Base-by-base conservation (phyloP, 208 protist species). In the Trypanosoma theileri region DNA sequence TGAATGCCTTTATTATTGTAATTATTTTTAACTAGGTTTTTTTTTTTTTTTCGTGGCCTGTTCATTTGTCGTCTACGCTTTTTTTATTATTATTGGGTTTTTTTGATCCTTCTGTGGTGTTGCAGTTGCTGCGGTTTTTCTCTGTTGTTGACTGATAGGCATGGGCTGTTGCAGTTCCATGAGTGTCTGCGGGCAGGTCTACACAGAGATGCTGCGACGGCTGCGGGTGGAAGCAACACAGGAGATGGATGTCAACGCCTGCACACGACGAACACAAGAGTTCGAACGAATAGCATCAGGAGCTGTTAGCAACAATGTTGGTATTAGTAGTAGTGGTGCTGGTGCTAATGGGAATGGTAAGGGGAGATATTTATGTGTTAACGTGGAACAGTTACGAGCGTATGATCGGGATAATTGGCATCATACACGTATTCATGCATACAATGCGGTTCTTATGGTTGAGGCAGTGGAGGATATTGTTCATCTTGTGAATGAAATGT, bases 161-260 rank as follows among this genome's bases (percentile, higher is more conserved):
- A 74, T 74, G 69, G 69, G 69, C 1, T 74, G 60, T 17, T 76
- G 51, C 19, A 26, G n/a, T 14, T 76, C 71, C 17, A 63, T 48
- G 31, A 21, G 57, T 24, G 24, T 59, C 11, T 76, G 19, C 21
- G n/a, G 54, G 16, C 31, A 56, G 2, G 53, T 76, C 11, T 76
- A 76, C 56, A 28, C 50, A 26, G 62, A 76, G 24, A 76, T 76
- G 71, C 53, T 69, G 14, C 51, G 41, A 26, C 50, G 61, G 14
- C 46, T 59, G 17, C 9, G 31, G 53, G 64, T 71, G 28, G 52
- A 59, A 41, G 59, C 62, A n/a, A 54, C 55, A 57, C 17, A 21
- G 6, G 14, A 19, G 12, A 52, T 56, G 17, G 46, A 67, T 56
- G 51, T 28, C 44, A 28, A 9, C 45, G 21, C 22, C 8, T 57